These are phyloP conservation scores for Rhodotorula sp. DNA, from an alignment of 1,284 basidiomycete genomes.

Conservation along the genomic window DNA sequence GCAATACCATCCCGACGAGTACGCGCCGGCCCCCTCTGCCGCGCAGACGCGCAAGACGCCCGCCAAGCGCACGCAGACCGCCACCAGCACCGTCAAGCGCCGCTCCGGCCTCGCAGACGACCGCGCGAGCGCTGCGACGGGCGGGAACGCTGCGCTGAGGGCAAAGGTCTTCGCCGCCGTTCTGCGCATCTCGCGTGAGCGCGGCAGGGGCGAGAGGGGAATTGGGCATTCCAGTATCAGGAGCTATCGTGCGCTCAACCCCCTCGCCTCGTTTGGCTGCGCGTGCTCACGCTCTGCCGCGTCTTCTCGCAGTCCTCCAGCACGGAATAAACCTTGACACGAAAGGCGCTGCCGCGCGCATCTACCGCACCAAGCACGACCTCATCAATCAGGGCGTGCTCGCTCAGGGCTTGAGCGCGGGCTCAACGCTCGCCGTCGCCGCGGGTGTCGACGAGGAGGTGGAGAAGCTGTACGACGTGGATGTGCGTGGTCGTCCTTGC, in stretches of 20 bases:
- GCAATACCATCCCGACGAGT: too few relatives aligned
- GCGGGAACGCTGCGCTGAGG: background rate
- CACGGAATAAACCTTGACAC: too few relatives aligned
- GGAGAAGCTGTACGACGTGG: too few relatives aligned
- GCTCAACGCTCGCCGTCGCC: too few relatives aligned
- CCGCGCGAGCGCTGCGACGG: too few relatives aligned
- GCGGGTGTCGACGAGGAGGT: background rate
- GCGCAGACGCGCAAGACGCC: background rate
- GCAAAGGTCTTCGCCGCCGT: slow-evolving; percentile 2
- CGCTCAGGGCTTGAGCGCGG: background rate
- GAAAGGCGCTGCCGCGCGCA: background rate
- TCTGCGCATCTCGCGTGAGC: background rate
- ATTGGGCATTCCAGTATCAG: background rate
- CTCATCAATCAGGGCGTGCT: background rate
- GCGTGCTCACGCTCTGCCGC: background rate
- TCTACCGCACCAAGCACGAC: background rate
- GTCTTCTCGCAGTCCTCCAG: background rate
- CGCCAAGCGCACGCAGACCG: background rate
- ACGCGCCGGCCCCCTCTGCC: too few relatives aligned
- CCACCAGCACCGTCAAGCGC: background rate
- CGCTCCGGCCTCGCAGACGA: background rate
- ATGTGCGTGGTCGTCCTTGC: too few relatives aligned
- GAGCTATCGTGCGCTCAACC: background rate
- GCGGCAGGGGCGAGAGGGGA: background rate
- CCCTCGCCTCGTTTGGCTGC: background rate